Percentiles rank a stretch among this genome's conserved stretches.
These are phyloP conservation scores for Pulveroboletus sp. DNA, from an alignment of 768 basidiomycete genomes.

Conservation along the genomic window DNA sequence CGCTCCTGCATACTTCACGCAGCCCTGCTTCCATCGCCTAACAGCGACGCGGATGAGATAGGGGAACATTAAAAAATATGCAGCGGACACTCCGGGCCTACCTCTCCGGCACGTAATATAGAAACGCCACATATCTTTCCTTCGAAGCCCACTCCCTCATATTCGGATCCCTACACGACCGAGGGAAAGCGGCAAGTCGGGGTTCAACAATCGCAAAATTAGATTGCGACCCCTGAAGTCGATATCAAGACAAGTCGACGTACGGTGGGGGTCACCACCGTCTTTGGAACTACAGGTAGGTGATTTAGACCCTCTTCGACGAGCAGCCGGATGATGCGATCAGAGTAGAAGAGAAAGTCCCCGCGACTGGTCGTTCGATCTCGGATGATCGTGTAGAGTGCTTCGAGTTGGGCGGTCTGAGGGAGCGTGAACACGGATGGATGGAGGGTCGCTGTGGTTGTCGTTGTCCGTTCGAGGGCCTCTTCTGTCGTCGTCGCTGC, in stretches of 20 bases:
- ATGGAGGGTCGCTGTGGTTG: conserved; percentile 44
- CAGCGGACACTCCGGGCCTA: conserved; percentile 24
- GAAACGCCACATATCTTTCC: conserved; percentile 97
- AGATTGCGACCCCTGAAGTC: neutral
- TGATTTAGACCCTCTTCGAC: conserved; percentile 89
- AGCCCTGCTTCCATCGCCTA: conserved; percentile 98
- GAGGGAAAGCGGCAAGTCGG: neutral
- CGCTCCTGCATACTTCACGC: conserved; percentile 90
- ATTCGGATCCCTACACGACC: conserved; percentile 58
- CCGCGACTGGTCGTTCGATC: conserved; percentile 84
- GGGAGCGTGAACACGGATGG: conserved; percentile 85
- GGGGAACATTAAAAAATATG: neutral
- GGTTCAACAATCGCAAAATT: neutral
- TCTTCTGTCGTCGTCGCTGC: conserved; percentile 5
- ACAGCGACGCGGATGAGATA: neutral
- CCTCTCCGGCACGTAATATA: conserved; percentile 91
- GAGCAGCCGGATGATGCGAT: conserved; percentile 81
- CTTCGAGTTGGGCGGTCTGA: conserved; percentile 90
- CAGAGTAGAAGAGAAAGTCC: conserved; percentile 95
- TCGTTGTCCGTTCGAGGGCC: conserved; percentile 29
- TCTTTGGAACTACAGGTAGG: conserved; percentile 69
- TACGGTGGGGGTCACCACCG: conserved; percentile 79
- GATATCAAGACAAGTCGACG: conserved; percentile 22
- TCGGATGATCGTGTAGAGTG: conserved; percentile 91
- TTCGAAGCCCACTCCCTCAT: conserved; percentile 91